Base-by-base conservation (phyloP, 139 green algal genomes). In the Chlorella vulgaris region DNA sequence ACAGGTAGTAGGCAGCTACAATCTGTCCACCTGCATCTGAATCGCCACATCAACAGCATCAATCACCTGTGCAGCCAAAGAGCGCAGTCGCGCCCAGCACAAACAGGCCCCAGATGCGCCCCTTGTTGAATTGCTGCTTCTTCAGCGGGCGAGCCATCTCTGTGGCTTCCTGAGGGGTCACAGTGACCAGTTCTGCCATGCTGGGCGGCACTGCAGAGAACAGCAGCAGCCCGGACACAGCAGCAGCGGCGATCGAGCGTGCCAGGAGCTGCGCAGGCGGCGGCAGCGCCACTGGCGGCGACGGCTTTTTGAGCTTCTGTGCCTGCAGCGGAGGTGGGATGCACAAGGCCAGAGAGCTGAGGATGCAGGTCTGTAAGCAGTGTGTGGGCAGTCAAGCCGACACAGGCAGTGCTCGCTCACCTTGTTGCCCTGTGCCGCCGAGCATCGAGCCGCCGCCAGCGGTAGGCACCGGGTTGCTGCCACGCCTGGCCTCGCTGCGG, bases 111-210 rank as follows among this genome's bases (percentile, higher is more conserved):
- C 92, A 96, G 13, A 96, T 77, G 33, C 87, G 85, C 0, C 75
- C 69, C 85, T 96, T 97, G 74, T 96, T 86, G 2, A 94, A 80
- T 22, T 76, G 36, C 74, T 96, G 90, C 78, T 91, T 83, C 8
- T 83, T 84, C n/a, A 97, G 82, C 0, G 93, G 80, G 33, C 84
- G 86, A 0, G 91, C 93, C 62, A 87, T 77, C 5, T 88, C 50
- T 0, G 74, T 88, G 6, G 88, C 82, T 38, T 92, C 55, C 2
- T 73, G 74, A 3, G 85, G 36, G 3, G 90, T 62, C 0, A 95
- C 90, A 33, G 87, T 94, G 89, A 94, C 84, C 28, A 88, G 47
- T 15, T 86, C 33, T 70, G 71, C 62, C 13, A 53, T 43, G 31
- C 35, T 47, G 19, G 67, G 51, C 35, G 42, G 19, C 1, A 22